phyloP scores from a whole-genome alignment of 192 early-diverging fungal genomes.

The Ambispora gerdemannii region DNA sequence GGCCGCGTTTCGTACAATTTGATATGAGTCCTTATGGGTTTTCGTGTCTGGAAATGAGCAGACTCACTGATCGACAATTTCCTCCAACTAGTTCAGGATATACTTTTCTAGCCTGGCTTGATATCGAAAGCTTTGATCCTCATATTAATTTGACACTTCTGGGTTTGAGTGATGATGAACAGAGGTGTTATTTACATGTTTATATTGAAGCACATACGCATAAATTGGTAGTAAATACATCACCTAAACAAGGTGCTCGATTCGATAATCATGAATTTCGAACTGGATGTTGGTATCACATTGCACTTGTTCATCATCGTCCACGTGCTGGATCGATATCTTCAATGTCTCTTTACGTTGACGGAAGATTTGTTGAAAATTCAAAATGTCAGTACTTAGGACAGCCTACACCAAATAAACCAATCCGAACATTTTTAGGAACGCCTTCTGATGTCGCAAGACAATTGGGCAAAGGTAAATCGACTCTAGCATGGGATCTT shows the following conservation, averaged over 20 bases:
- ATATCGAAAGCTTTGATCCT: conserved; percentile 56
- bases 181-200: conserved; percentile 43
- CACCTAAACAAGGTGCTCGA: conserved; percentile 41
- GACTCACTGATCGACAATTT: conserved; percentile 45
- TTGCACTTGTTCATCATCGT: conserved; percentile 61
- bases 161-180: conserved; percentile 48
- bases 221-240: conserved; percentile 43
- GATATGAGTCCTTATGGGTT: conserved; percentile 37
- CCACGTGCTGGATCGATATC: conserved; percentile 47
- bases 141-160: conserved; percentile 43
- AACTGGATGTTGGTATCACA: conserved; percentile 63
- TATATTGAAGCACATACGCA: conserved; percentile 47
- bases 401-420: conserved; percentile 37
- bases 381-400: conserved; percentile 55
- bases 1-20: conserved; percentile 64
- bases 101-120: conserved; percentile 59
- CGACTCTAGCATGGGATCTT: conserved; percentile 55
- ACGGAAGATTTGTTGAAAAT: conserved; percentile 55
- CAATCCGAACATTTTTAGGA: conserved; percentile 24
- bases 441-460: conserved; percentile 2
- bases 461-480: conserved; percentile 28
- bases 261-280: conserved; percentile 56
- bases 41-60: conserved; percentile 46
- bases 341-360: conserved; percentile 57
- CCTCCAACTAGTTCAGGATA: conserved; percentile 56